Percentiles rank a stretch among this genome's conserved stretches.
phyloP scores from a whole-genome alignment of 2,329 filamentous ascomycete species.

The Pseudonectria foliicola region DNA sequence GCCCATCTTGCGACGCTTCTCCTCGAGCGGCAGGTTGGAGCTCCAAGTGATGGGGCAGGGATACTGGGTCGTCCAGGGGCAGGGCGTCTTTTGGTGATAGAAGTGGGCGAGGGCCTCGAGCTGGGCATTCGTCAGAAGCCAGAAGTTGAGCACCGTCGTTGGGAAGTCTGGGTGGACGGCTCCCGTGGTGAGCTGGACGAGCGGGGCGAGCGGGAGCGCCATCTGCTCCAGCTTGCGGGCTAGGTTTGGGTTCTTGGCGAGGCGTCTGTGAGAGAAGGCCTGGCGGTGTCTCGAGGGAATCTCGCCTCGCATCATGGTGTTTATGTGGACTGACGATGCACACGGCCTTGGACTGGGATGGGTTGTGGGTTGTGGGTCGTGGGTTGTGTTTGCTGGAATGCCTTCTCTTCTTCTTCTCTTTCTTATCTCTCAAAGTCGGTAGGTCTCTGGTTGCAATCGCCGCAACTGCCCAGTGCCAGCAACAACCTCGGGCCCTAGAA shows the following conservation, averaged over 20 bases:
- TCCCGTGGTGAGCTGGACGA: conserved; percentile 57
- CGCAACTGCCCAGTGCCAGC: too few species aligned
- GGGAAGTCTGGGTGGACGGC: conserved; percentile 60
- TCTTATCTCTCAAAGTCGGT: too few species aligned
- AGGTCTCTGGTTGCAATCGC: too few species aligned
- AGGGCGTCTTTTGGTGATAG: conserved; percentile 62
- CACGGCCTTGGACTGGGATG: neutral
- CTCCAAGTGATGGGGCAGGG: conserved; percentile 62
- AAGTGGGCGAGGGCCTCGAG: conserved; percentile 64
- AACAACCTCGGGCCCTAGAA: too few species aligned
- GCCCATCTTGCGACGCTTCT: conserved; percentile 67
- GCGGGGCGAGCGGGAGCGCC: conserved; percentile 57
- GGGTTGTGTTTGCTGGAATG: conserved; percentile 1
- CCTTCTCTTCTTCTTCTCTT: neutral
- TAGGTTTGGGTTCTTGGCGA: conserved; percentile 44
- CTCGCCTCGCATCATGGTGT: conserved; percentile 28
- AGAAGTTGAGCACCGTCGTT: conserved; percentile 60
- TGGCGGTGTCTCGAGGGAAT: conserved; percentile 27
- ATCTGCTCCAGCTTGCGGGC: conserved; percentile 58
- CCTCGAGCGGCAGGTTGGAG: conserved; percentile 44
- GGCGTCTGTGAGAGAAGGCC: conserved; percentile 22
- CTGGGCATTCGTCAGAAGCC: conserved; percentile 64
- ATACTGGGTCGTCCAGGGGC: conserved; percentile 50
- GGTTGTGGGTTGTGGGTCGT: conserved; percentile 1
- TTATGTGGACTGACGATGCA: neutral